Evolutionary conservation across 148 eudicot species (phyloP).

Genomic region (Pharnaceum exiguum): DNA sequence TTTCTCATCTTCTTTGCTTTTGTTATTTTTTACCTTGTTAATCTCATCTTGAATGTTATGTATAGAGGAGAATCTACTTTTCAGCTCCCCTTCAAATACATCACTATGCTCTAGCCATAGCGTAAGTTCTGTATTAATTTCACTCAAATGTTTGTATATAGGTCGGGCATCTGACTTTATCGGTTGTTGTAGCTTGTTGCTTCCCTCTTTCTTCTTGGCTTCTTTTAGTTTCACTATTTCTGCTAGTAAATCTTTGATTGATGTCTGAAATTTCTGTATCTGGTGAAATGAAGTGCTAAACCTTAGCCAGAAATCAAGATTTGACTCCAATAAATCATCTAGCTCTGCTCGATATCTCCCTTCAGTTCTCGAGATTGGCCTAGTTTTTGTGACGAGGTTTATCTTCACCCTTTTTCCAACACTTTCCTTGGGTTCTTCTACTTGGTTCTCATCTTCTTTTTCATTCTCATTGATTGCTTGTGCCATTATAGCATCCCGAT

Average conservation of each 20-base stretch:
- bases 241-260: slow-evolving; percentile 49
- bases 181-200: slow-evolving; percentile 7
- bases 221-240: slow-evolving; percentile 44
- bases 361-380: slow-evolving; percentile 33
- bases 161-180: slow-evolving; percentile 59
- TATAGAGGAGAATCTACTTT: slow-evolving; percentile 49
- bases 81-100: slow-evolving; percentile 58
- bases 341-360: slow-evolving; percentile 53
- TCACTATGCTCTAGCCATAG: slow-evolving; percentile 68
- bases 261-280: slow-evolving; percentile 58
- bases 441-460: too few relatives aligned
- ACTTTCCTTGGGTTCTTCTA: slow-evolving; percentile 11
- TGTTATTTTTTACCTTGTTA: slow-evolving; percentile 24
- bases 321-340: slow-evolving; percentile 54
- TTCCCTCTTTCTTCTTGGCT: slow-evolving; percentile 27
- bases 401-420: slow-evolving; percentile 18
- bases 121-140: slow-evolving; percentile 61
- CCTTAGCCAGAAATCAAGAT: slow-evolving; percentile 77
- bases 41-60: slow-evolving; percentile 55
- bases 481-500: slow-evolving; percentile 13
- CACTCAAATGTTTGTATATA: slow-evolving; percentile 61
- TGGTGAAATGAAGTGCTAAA: slow-evolving; percentile 75
- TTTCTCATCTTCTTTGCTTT: slow-evolving; percentile 16
- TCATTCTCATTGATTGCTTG: not conserved
- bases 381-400: slow-evolving; percentile 19